Percentiles rank a stretch among this genome's conserved stretches.
Evolutionary conservation across 1,139 yeast species (phyloP).

Genomic region (Pichia sp.): DNA sequence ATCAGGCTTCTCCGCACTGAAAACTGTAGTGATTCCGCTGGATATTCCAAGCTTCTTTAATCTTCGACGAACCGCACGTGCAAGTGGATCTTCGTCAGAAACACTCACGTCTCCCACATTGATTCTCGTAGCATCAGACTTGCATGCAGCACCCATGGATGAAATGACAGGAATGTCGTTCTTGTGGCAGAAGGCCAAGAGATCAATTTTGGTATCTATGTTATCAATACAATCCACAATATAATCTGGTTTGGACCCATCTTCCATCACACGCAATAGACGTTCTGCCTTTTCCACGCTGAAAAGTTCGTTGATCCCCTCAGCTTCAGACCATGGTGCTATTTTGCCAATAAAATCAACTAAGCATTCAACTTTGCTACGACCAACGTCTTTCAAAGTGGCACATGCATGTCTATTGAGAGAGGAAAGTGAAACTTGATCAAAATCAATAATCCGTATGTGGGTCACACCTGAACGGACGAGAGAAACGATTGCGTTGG

Average conservation of each 20-base stretch:
- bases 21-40: conserved; percentile 82
- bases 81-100: conserved; percentile 89
- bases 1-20: conserved; percentile 93
- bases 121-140: conserved; percentile 80
- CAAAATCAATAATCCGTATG: conserved; percentile 83
- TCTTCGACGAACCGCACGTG: conserved; percentile 82
- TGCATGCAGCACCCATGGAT: conserved; percentile 95
- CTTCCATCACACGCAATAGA: conserved; percentile 39
- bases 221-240: conserved; percentile 95
- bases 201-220: conserved; percentile 89
- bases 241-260: conserved; percentile 54
- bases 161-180: conserved; percentile 63
- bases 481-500: conserved; percentile 92
- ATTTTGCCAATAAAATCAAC: conserved; percentile 57
- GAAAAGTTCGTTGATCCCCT: conserved; percentile 76
- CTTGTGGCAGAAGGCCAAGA: conserved; percentile 66
- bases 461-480: conserved; percentile 84
- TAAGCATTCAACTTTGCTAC: conserved; percentile 78
- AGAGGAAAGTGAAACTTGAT: conserved; percentile 89
- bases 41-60: conserved; percentile 73
- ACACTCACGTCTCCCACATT: conserved; percentile 71
- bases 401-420: conserved; percentile 95
- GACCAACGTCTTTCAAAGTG: conserved; percentile 80
- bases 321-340: conserved; percentile 90
- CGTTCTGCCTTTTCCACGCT: conserved; percentile 58